These are phyloP conservation scores for Kazachstania sp. DNA, from an alignment of 1,139 yeast species.

Conservation along the genomic window DNA sequence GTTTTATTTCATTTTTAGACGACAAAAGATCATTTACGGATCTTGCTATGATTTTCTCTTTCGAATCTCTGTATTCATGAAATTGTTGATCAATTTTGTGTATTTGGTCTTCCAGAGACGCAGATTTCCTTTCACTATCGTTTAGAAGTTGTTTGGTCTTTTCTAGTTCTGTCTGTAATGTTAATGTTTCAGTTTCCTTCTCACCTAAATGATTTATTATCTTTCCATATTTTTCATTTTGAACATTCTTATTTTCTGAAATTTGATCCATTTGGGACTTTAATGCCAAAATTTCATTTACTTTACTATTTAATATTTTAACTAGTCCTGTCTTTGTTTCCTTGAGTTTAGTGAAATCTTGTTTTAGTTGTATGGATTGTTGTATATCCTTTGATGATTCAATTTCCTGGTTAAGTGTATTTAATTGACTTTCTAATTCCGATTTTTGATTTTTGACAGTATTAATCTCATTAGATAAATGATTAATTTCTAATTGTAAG, in stretches of 20 bases:
- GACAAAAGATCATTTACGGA: conserved; percentile 18
- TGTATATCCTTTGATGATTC: background rate
- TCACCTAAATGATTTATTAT: conserved; percentile 34
- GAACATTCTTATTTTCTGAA: conserved; percentile 34
- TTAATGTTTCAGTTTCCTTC: conserved; percentile 29
- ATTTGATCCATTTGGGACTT: conserved; percentile 10
- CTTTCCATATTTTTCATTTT: conserved; percentile 32
- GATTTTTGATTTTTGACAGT: background rate
- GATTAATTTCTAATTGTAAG: background rate
- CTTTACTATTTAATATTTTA: conserved; percentile 10
- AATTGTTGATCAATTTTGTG: conserved; percentile 31
- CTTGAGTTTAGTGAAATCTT: no score
- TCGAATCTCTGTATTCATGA: conserved; percentile 33
- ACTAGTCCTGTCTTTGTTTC: conserved; percentile 10
- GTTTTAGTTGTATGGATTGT: background rate
- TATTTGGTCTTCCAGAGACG: conserved; percentile 18
- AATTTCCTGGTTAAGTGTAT: background rate
- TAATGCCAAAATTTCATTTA: conserved; percentile 32
- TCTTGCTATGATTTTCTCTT: conserved; percentile 33
- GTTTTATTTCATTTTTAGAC: conserved; percentile 4
- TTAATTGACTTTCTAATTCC: background rate
- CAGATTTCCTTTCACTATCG: conserved; percentile 25
- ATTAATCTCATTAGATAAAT: background rate
- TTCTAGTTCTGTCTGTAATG: conserved; percentile 34
- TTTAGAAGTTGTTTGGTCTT: conserved; percentile 35